These are phyloP conservation scores for Kodamaea nitidulidarum DNA, from an alignment of 805 yeast species.

Conservation along the genomic window DNA sequence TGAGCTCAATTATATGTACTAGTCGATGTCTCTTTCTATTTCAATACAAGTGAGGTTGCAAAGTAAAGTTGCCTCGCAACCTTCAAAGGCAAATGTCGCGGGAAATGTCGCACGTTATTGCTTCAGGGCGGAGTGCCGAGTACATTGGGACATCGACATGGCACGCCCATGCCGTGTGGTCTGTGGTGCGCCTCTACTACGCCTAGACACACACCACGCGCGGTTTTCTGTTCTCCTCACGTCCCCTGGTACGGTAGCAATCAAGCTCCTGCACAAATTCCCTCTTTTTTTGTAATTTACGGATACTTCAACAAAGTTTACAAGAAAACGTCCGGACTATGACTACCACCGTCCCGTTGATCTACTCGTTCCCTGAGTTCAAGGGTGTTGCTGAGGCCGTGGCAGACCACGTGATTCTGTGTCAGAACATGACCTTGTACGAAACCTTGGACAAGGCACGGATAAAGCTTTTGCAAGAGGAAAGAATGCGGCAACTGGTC, in stretches of 20 bases:
- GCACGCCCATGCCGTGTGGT: too few species aligned
- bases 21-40: too few species aligned
- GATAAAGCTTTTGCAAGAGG: slow-evolving; percentile 30
- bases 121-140: too few species aligned
- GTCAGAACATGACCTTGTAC: slow-evolving; percentile 71
- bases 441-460: slow-evolving; percentile 34
- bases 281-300: slow-evolving; percentile 3
- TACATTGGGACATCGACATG: too few species aligned
- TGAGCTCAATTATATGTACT: too few species aligned
- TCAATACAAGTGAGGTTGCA: neutral
- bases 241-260: neutral
- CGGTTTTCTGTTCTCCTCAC: neutral
- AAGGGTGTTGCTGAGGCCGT: slow-evolving; percentile 93
- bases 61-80: too few species aligned
- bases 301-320: slow-evolving; percentile 1
- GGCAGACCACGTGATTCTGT: slow-evolving; percentile 87
- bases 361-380: slow-evolving; percentile 88
- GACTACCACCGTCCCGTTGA: slow-evolving; percentile 92
- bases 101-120: too few species aligned
- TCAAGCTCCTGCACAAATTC: slow-evolving; percentile 1
- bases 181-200: too few species aligned
- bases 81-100: too few species aligned
- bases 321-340: slow-evolving; percentile 29
- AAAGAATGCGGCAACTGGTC: slow-evolving; percentile 13
- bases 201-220: too few species aligned